These are phyloP conservation scores for Mycosphaerella arachidis DNA, from an alignment of 2,329 filamentous ascomycete species.

Conservation along the genomic window DNA sequence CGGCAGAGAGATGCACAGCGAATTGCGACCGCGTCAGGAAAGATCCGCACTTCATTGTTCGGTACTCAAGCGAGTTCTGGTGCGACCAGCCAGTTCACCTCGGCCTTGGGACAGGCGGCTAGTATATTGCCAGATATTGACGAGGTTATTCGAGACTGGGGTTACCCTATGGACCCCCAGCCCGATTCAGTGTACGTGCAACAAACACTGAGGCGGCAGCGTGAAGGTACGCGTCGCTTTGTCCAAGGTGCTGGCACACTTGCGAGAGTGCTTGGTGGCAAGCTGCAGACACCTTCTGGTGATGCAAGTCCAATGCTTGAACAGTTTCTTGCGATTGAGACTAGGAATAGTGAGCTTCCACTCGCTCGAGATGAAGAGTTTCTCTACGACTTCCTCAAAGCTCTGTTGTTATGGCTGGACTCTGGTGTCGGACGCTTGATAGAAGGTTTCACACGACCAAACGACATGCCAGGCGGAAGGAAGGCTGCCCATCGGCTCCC, in stretches of 20 bases:
- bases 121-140: conserved; percentile 53
- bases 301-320: conserved; percentile 19
- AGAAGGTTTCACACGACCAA: conserved; percentile 52
- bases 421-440: conserved; percentile 54
- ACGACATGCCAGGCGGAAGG: conserved; percentile 31
- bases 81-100: conserved; percentile 28
- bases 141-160: conserved; percentile 52
- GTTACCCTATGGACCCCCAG: conserved; percentile 55
- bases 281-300: conserved; percentile 38
- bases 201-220: conserved; percentile 52
- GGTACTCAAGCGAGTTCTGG: conserved; percentile 30
- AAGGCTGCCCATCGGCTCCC: conserved; percentile 42
- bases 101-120: conserved; percentile 35
- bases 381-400: conserved; percentile 61
- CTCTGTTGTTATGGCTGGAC: conserved; percentile 59
- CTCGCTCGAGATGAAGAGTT: conserved; percentile 48
- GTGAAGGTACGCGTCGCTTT: conserved; percentile 55
- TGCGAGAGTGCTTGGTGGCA: conserved; percentile 52
- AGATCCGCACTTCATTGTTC: conserved; percentile 54
- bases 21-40: conserved; percentile 53
- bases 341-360: conserved; percentile 39
- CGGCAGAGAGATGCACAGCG: conserved; percentile 51
- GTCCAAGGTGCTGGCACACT: conserved; percentile 59
- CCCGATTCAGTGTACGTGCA: conserved; percentile 51
- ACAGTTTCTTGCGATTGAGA: conserved; percentile 25